phyloP scores from a whole-genome alignment of 129 eudicot genomes.

The Ambrosia trifida region DNA sequence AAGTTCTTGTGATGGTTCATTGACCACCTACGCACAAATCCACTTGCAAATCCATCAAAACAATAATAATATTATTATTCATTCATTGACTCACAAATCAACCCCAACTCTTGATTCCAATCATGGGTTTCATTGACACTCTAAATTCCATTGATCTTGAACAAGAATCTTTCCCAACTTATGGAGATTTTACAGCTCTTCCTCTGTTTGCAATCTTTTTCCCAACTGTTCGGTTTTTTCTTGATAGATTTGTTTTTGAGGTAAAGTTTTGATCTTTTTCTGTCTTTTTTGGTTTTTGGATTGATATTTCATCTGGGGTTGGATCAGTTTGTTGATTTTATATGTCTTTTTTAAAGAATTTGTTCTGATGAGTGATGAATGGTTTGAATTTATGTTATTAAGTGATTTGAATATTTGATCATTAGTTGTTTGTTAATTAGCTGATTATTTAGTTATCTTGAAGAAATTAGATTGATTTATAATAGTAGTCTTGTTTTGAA shows the following conservation, averaged over 20 bases:
- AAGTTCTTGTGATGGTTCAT: neutral
- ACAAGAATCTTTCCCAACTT: conserved; percentile 71
- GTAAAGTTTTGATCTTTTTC: conserved; percentile 31
- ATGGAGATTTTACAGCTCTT: conserved; percentile 61
- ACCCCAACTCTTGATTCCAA: conserved; percentile 15
- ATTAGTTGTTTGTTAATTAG: neutral
- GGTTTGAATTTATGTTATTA: conserved; percentile 1
- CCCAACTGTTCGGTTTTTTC: conserved; percentile 70
- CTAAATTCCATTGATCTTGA: conserved; percentile 53
- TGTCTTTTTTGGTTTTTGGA: neutral
- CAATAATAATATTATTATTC: neutral
- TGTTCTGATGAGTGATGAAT: neutral
- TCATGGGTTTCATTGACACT: conserved; percentile 17
- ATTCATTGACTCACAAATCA: neutral
- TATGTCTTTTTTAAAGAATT: conserved; percentile 2
- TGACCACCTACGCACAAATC: conserved; percentile 23
- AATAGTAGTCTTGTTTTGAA: neutral
- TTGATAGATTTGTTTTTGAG: conserved; percentile 82
- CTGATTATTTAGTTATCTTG: neutral
- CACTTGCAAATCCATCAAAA: conserved; percentile 10
- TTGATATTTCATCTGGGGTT: conserved; percentile 1
- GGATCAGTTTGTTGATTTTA: conserved; percentile 4
- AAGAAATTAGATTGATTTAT: neutral
- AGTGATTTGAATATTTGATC: neutral
- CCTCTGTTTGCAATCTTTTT: conserved; percentile 79